Conservation (phyloP, 768 basidiomycete species). For the Mycena epipterygia region DNA sequence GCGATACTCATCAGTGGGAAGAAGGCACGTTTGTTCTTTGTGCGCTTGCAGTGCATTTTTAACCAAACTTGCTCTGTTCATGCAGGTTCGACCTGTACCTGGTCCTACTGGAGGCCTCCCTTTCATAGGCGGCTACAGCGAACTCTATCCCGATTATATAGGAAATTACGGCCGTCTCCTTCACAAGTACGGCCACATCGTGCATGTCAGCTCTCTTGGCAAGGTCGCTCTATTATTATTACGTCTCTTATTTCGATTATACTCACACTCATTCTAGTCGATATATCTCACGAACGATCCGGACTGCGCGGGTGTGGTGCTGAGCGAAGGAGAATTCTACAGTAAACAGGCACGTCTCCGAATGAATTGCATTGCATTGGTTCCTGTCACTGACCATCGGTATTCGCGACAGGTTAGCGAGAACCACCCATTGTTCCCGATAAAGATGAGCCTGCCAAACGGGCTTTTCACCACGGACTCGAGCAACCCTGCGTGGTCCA, state of each 20-base stretch:
- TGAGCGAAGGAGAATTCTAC: conserved; percentile 32
- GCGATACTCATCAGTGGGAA: conserved; percentile 30
- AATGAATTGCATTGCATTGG: neutral
- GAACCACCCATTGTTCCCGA: conserved; percentile 31
- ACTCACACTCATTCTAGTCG: neutral
- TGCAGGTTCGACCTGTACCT: conserved; percentile 30
- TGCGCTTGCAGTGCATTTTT: too few relatives aligned
- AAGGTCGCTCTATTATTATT: conserved; percentile 6
- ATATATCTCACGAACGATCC: conserved; percentile 33
- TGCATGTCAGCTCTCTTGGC: conserved; percentile 31
- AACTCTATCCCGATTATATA: conserved; percentile 33
- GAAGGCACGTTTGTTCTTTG: too few relatives aligned
- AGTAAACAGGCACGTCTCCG: conserved; percentile 6
- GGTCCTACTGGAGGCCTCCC: conserved; percentile 32
- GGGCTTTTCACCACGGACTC: conserved; percentile 35
- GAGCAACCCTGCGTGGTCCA: conserved; percentile 26
- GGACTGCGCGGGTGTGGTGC: conserved; percentile 23
- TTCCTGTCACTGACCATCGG: too few relatives aligned
- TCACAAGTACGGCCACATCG: conserved; percentile 28
- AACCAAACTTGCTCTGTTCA: too few relatives aligned
- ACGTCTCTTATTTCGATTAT: too few relatives aligned
- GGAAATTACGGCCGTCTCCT: conserved; percentile 34
- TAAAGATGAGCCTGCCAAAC: conserved; percentile 24
- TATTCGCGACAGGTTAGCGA: conserved; percentile 13
- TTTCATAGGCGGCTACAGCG: conserved; percentile 32